Conservation (phyloP, 495 filamentous ascomycete species). For the Aspergillus carlsbadensis region DNA sequence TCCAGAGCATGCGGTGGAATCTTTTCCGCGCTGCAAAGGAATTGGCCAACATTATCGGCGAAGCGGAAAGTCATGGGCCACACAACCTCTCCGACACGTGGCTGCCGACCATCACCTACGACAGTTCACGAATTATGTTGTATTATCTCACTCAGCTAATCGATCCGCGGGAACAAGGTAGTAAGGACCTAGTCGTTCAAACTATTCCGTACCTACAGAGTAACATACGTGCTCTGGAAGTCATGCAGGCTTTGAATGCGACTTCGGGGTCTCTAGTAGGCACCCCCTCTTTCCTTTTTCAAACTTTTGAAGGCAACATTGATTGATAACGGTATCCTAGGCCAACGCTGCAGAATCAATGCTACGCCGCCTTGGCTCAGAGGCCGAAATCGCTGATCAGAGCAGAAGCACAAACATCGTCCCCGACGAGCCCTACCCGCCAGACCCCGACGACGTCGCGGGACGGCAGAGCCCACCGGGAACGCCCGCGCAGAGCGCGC, state of each 20-base stretch:
- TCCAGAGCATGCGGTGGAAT: slow-evolving; percentile 23
- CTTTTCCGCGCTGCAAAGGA: slow-evolving; percentile 28
- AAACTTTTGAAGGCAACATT: too few species aligned
- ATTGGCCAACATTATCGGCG: slow-evolving; percentile 28
- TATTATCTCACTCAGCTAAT: slow-evolving; percentile 35
- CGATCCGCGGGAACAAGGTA: slow-evolving; percentile 23
- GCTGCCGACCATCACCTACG: slow-evolving; percentile 35
- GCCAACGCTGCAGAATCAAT: slow-evolving; percentile 30
- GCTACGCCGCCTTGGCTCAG: slow-evolving; percentile 29
- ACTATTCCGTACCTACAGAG: slow-evolving; percentile 26
- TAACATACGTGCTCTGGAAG: slow-evolving; percentile 27
- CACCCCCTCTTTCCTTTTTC: neutral
- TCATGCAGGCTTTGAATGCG: slow-evolving; percentile 26
- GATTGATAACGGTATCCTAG: too few species aligned
- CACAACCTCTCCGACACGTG: slow-evolving; percentile 32
- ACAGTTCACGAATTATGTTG: slow-evolving; percentile 34
- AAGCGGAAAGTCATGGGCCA: slow-evolving; percentile 25
- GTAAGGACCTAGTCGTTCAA: slow-evolving; percentile 20
- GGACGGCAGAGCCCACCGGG: slow-evolving; percentile 13
- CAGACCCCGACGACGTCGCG: slow-evolving; percentile 18
- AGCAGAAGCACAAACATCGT: slow-evolving; percentile 21
- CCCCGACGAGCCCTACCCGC: slow-evolving; percentile 31
- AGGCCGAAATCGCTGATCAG: slow-evolving; percentile 23
- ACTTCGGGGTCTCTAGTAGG: slow-evolving; percentile 22
- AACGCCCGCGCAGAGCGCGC: slow-evolving; percentile 29